Conservation (phyloP, 352 stramenopile species). For the Pythium grandisporangium region DNA sequence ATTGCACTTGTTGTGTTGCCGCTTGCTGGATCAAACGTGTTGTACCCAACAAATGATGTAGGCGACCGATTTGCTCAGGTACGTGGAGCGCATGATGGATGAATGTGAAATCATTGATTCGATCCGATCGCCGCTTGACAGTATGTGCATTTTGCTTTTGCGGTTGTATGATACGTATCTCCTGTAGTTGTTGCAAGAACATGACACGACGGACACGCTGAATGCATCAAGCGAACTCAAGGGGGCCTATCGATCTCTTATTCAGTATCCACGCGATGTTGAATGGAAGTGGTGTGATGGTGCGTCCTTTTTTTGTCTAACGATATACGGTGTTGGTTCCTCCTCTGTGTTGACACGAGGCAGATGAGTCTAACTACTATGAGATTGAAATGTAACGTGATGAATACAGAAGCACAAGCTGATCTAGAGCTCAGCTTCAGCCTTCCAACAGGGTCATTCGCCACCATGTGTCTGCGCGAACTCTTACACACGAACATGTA, state of each 20-base stretch:
- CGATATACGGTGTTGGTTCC: too few species aligned
- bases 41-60: conserved; percentile 31
- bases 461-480: conserved; percentile 74
- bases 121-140: too few species aligned
- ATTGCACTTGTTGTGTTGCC: conserved; percentile 40
- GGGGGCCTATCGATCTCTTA: conserved; percentile 45
- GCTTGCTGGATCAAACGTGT: conserved; percentile 42
- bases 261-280: conserved; percentile 31
- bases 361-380: too few species aligned
- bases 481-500: conserved; percentile 47
- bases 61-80: conserved; percentile 36
- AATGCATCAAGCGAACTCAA: conserved; percentile 31
- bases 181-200: conserved; percentile 32
- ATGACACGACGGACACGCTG: conserved; percentile 25
- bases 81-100: too few species aligned
- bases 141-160: not conserved
- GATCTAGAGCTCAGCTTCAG: conserved; percentile 36
- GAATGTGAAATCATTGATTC: too few species aligned
- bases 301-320: too few species aligned
- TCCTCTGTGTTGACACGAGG: too few species aligned
- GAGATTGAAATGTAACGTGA: not conserved
- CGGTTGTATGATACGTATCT: conserved; percentile 2
- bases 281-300: conserved; percentile 19
- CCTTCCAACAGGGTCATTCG: conserved; percentile 56
- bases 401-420: not conserved